These are phyloP conservation scores for Fragosphaeria purpurea DNA, from an alignment of 2,329 filamentous ascomycete species.

Conservation along the genomic window DNA sequence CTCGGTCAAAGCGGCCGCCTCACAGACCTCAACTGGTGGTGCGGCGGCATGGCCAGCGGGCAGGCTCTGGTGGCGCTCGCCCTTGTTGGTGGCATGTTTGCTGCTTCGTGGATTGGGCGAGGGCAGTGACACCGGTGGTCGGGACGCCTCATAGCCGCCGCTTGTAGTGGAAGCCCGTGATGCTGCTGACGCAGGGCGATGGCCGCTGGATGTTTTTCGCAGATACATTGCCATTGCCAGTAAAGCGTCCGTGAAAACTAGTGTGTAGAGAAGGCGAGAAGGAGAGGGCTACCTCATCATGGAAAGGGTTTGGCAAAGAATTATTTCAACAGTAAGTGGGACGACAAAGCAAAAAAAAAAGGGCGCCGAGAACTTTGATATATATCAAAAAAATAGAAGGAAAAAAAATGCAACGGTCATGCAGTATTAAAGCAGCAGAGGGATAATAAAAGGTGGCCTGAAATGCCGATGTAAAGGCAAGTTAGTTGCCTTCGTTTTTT, in stretches of 20 bases:
- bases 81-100: background rate
- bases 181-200: no score
- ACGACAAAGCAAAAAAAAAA: background rate
- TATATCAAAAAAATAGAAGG: background rate
- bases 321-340: background rate
- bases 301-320: no score
- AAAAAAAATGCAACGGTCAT: background rate
- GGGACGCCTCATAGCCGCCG: background rate
- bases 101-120: slow-evolving; percentile 1
- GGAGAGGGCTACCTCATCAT: no score
- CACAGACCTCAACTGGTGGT: no score
- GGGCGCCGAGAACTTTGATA: background rate
- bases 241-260: no score
- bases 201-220: no score
- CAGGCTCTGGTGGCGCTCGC: slow-evolving; percentile 9
- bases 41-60: background rate
- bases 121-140: background rate
- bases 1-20: background rate
- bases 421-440: background rate
- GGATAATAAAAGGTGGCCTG: background rate
- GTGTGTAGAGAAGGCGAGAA: no score
- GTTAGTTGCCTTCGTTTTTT: no score
- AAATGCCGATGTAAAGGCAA: no score
- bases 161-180: no score
- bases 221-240: no score